Evolutionary conservation across 176 grass and related monocot genomes (phyloP).

Genomic region (Themeda triandra): DNA sequence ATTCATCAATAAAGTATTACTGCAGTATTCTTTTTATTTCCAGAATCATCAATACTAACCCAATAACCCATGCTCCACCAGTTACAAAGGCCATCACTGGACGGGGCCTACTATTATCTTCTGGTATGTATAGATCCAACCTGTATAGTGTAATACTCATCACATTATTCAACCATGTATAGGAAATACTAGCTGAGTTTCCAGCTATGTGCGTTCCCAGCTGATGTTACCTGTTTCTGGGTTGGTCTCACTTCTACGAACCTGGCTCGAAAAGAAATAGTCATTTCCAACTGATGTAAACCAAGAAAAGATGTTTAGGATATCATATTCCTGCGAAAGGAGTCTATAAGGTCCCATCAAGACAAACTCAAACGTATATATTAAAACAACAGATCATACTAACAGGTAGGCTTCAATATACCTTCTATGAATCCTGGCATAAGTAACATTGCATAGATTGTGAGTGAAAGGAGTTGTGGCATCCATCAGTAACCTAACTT

Average conservation of each 20-base stretch:
- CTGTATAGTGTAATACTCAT: conserved; percentile 41
- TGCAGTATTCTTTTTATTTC: not conserved
- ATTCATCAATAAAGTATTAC: conserved; percentile 1
- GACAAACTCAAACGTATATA: not conserved
- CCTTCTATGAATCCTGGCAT: conserved; percentile 94
- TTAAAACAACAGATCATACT: conserved; percentile 11
- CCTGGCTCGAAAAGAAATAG: conserved; percentile 94
- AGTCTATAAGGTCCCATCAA: conserved; percentile 6
- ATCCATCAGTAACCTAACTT: conserved; percentile 96
- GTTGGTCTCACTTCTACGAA: conserved; percentile 84
- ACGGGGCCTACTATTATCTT: conserved; percentile 49
- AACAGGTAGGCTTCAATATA: conserved; percentile 23
- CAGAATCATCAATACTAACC: conserved; percentile 54
- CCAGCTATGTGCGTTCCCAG: not conserved
- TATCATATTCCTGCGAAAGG: not conserved
- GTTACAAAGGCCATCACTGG: conserved; percentile 96
- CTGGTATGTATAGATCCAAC: conserved; percentile 91
- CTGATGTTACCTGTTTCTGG: conserved; percentile 76
- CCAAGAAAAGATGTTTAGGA: conserved; percentile 13
- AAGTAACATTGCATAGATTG: conserved; percentile 78
- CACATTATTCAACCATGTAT: conserved; percentile 3
- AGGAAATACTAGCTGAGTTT: not conserved
- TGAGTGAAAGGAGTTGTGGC: conserved; percentile 70
- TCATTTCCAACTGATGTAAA: conserved; percentile 89
- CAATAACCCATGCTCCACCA: conserved; percentile 97